Percentiles rank a stretch among this genome's conserved stretches.
These are phyloP conservation scores for Solanum clarkiae DNA, from an alignment of 257 asterid genomes.

Conservation along the genomic window DNA sequence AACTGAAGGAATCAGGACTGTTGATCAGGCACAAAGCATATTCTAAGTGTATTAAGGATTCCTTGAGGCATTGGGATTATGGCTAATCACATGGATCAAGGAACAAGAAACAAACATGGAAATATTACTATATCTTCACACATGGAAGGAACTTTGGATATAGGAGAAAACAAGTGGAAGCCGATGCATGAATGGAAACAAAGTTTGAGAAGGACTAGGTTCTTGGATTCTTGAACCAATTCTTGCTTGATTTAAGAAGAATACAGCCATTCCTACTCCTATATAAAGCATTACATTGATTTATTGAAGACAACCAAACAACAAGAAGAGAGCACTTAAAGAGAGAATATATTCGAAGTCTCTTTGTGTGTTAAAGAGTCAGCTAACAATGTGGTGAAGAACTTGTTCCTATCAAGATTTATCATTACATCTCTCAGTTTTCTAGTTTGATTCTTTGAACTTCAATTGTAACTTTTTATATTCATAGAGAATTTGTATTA, in stretches of 20 bases:
- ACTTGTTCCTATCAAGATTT: too few species aligned
- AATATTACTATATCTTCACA: not conserved
- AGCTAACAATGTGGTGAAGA: too few species aligned
- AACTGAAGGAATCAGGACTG: not conserved
- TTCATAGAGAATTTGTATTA: too few species aligned
- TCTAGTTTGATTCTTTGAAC: too few species aligned
- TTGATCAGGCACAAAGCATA: not conserved
- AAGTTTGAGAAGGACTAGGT: not conserved
- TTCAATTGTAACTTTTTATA: too few species aligned
- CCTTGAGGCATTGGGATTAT: not conserved
- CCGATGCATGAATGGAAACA: not conserved
- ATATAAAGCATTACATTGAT: too few species aligned
- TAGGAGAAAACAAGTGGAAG: not conserved
- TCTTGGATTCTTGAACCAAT: not conserved
- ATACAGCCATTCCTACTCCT: not conserved
- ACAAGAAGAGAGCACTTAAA: too few species aligned
- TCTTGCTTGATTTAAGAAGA: not conserved
- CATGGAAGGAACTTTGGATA: not conserved
- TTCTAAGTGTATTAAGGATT: not conserved
- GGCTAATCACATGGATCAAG: not conserved
- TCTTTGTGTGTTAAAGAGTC: too few species aligned
- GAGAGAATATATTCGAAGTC: too few species aligned
- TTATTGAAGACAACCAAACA: too few species aligned
- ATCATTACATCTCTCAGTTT: too few species aligned
- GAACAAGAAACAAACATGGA: not conserved